Base-by-base conservation (phyloP, 495 filamentous ascomycete genomes). In the Cetradonia linearis region DNA sequence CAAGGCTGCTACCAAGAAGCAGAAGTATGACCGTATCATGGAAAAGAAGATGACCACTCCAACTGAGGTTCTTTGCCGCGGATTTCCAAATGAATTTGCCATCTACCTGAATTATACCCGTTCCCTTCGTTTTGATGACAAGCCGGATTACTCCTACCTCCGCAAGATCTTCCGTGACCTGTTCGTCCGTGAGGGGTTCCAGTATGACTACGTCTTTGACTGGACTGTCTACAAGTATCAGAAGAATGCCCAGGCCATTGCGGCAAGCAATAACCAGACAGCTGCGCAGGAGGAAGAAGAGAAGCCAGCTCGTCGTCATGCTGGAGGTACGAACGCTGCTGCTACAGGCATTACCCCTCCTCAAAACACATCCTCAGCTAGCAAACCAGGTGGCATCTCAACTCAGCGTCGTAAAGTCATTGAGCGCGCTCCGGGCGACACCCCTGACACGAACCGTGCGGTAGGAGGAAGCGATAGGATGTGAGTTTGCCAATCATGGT, bases 21-120 rank as follows among this genome's bases (percentile, higher is more conserved):
- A 99, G 80, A 99, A 97, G 77, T 97, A 99, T 70, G 94, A 99
- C 76, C 86, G 94, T 56, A 99, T 99, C 76, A 99, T 97, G 94
- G 94, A 99, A 81, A 99, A 99, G 85, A 99, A 99, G 87, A 97
- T 99, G 94, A 99, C 93, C 11, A 99, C 94, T 7, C 93, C 94
- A 20, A 99, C 94, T 66, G 94, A 99, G 70, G 93, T 97, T 44
- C 89, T 99, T 31, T 99, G 94, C 84, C 90, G 93, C 72, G 93
- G 91, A 58, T 97, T 99, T 78, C 94, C 94, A 66, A 97, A 99
- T 71, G 94, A 97, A 77, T 99, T 99, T 71, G 92, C 94, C 76
- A 97, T 96, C 74, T 99, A 99, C 74, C 79, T 99, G 59, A 97
- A 99, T 84, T 97, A 99, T 81, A 97, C 94, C 54, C 88, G 94